Base-by-base conservation (phyloP, 352 stramenopile genomes). In the Phytopythium oedochilum region DNA sequence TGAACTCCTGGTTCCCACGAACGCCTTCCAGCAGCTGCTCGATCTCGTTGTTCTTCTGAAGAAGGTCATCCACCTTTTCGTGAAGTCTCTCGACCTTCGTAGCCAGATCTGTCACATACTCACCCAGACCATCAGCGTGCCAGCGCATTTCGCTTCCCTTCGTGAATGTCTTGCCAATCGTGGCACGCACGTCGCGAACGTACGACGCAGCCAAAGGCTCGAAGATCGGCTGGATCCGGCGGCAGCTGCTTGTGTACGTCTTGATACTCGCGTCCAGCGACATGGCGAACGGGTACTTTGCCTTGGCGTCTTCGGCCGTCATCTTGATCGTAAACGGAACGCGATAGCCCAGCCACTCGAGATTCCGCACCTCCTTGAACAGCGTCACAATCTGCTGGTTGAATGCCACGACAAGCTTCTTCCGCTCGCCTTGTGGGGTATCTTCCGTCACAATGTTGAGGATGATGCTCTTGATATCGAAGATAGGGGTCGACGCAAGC, bases 341-440 rank as follows among this genome's bases (percentile, higher is more conserved):
- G 22, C 86, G 84, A 59, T 99, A 99, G 18, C 96, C 96, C 14
- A 99, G 69, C 96, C 96, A 99, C 60, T 99, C 95, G 31, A 99
- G 71, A 66, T 99, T 98, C 36, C 96, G 88, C 42, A 99, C 97
- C 80, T 99, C 97, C 64, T 99, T 99, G 66, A 98, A 98, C 31
- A 99, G 71, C 32, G 93, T 93, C 32, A 99, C 94, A 61, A 97
- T 98, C 68, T 98, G 96, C 61, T 98, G 89, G 64, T 99, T 98
- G 78, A 99, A 99, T 45, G 85, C 86, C 10, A 96, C 87, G 29
- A 86, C 75, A 40, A 96, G 54, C 57, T 92, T 93, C 54, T 87
- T 88, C 2, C 68, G 75, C 60, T 90, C 72, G 26, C 84, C 83
- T 47, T 86, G 70, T 1, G 72, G 65, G 1, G 77, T 89, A 10